phyloP scores from a whole-genome alignment of 441 rosid species.

The Gossypium laxum region DNA sequence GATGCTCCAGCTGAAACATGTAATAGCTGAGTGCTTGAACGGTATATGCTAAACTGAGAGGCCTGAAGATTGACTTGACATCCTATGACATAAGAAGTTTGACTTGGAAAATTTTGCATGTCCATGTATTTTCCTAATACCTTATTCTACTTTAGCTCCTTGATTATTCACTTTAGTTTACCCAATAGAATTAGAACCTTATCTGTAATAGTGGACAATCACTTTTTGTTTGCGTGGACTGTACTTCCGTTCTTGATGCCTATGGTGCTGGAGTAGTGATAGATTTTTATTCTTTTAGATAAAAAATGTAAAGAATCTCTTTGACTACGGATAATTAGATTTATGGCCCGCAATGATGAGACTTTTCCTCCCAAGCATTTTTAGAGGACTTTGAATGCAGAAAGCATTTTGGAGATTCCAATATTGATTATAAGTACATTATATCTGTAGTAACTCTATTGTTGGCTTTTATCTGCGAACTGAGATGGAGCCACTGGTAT shows the following conservation, averaged over 20 bases:
- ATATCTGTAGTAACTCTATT: neutral
- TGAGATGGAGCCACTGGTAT: neutral
- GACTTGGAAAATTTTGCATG: neutral
- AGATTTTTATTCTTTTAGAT: neutral
- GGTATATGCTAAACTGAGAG: constrained; percentile 25
- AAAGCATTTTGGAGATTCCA: neutral
- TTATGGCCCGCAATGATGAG: neutral
- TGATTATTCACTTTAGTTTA: neutral
- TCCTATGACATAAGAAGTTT: neutral
- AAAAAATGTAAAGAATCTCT: neutral
- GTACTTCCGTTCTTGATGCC: neutral
- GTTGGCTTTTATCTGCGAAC: neutral
- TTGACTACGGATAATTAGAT: neutral
- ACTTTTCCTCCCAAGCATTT: neutral
- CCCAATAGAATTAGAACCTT: neutral
- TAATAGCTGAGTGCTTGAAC: constrained; percentile 36
- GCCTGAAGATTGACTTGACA: neutral
- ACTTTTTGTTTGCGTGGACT: neutral
- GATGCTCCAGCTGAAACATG: constrained; percentile 38
- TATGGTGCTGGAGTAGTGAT: neutral
- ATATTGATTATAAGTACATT: neutral
- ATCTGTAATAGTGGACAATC: neutral
- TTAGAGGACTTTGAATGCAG: neutral
- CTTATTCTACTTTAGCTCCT: neutral
- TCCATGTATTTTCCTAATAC: neutral